Percentiles rank a stretch among this genome's conserved stretches.
phyloP scores from a whole-genome alignment of 2,329 filamentous ascomycete species.

The Chrysoporthe deuterocubensis region DNA sequence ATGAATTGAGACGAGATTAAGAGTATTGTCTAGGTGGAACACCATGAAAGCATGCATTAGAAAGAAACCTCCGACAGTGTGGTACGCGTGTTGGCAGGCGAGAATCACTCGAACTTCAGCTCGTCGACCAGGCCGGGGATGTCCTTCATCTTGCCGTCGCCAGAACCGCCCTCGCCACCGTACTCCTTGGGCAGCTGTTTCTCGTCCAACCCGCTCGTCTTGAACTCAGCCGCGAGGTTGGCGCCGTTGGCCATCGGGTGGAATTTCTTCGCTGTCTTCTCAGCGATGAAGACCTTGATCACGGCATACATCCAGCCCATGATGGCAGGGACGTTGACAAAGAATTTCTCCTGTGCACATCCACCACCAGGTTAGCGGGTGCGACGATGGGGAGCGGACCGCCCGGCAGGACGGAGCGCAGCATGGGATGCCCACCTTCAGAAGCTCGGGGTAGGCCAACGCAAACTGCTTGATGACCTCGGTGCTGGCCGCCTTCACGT shows the following conservation, averaged over 20 bases:
- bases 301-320: constrained; percentile 86
- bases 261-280: constrained; percentile 78
- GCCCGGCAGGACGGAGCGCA: background rate
- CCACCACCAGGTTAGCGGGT: background rate
- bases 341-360: constrained; percentile 74
- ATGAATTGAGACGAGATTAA: too few species aligned
- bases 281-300: constrained; percentile 75
- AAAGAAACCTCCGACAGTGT: background rate
- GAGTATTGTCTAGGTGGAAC: too few species aligned
- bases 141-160: constrained; percentile 29
- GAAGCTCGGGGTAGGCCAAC: constrained; percentile 84
- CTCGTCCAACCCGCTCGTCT: constrained; percentile 61
- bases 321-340: constrained; percentile 87
- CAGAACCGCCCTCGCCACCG: constrained; percentile 67
- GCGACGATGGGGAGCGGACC: too few species aligned
- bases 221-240: constrained; percentile 66
- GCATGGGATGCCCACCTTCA: constrained; percentile 52
- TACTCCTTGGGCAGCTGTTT: constrained; percentile 72
- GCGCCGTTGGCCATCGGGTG: constrained; percentile 73
- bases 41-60: background rate
- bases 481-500: constrained; percentile 75
- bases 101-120: constrained; percentile 26
- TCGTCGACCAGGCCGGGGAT: constrained; percentile 20
- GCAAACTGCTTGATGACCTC: constrained; percentile 83
- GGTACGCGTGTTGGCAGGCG: background rate